Conservation (phyloP, 345 rosid genomes). For the Populus tremula region DNA sequence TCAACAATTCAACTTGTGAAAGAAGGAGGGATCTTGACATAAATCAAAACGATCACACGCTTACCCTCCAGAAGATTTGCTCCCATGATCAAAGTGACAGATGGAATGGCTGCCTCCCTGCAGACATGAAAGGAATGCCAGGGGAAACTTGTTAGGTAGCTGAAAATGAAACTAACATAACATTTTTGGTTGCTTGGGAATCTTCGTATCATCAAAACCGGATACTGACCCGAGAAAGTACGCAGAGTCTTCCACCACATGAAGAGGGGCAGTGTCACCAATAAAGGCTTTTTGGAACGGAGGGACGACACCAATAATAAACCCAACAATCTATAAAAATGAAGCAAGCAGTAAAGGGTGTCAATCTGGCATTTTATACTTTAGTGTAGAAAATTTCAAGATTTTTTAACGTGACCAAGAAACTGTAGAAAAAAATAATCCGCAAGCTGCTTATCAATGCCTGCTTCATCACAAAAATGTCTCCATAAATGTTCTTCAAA, state of each 20-base stretch:
- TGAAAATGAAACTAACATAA: not conserved
- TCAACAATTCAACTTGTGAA: not conserved
- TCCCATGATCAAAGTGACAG: slow-evolving; percentile 41
- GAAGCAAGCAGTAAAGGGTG: not conserved
- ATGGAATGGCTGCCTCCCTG: slow-evolving; percentile 43
- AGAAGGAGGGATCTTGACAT: not conserved
- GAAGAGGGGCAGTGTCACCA: slow-evolving; percentile 41
- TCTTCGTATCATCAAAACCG: not conserved
- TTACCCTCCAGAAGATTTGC: slow-evolving; percentile 45
- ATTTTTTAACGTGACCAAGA: too few species aligned
- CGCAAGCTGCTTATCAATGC: too few species aligned
- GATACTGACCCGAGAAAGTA: slow-evolving; percentile 36
- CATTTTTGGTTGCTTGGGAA: too few species aligned
- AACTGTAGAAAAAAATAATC: too few species aligned
- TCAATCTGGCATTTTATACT: not conserved
- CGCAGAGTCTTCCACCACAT: slow-evolving; percentile 30
- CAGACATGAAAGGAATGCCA: not conserved
- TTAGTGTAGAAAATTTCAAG: too few species aligned
- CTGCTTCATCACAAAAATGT: too few species aligned
- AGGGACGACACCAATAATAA: slow-evolving; percentile 35
- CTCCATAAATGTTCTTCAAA: too few species aligned
- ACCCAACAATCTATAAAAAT: slow-evolving; percentile 35
- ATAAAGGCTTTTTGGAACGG: slow-evolving; percentile 31
- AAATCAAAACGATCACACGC: not conserved
- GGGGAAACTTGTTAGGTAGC: not conserved